Base-by-base conservation (phyloP, 202 grass and related monocot species). In the Bolboschoenoplectus hybrid region DNA sequence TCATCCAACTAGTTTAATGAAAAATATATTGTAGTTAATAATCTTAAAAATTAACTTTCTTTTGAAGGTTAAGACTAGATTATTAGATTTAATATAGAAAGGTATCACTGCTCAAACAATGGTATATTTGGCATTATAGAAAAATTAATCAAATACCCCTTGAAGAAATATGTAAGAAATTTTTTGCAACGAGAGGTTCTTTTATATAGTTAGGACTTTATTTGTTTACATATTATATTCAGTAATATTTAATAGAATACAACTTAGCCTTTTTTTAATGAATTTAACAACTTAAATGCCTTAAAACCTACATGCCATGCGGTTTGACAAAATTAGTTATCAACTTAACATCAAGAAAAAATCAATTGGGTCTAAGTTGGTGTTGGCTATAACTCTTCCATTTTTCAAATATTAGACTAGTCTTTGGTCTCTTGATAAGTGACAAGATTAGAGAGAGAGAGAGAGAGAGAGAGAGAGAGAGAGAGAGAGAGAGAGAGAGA, bases 371-470 rank as follows among this genome's bases (percentile, higher is more conserved):
- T 51, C 44, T 74, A 74, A 51, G 1, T 32, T 34, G 46, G 6
- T 81, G 3, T 81, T 62, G 11, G 77, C 34, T 20, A 62, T 74
- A 13, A 51, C 5, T 62, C 17, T 77, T 74, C 19, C 4, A 26
- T 68, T 75, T 84, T 85, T 76, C 73, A 80, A 63, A 75, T 80
- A 12, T 67, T 80, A 80, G 58, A 86, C 67, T 49, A 67, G 73
- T 80, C 20, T 32, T 67, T 86, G 53, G 39, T 85, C 83, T 53
- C 47, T 80, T 67, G 60, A 79, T 16, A 65, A 86, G 84, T 67
- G 60, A 86, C 74, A 78, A 72, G 35, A 46, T 3, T 45, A 52
- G 38, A 85, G 51, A 85, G 39, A 17, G 17, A 82, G 38, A 65
- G 57, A 47, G 19, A 64, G 9, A 49, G 17, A 64, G 52, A 82